These are phyloP conservation scores for Gloeopeniophorella convolvens DNA, from an alignment of 768 basidiomycete genomes.

Conservation along the genomic window DNA sequence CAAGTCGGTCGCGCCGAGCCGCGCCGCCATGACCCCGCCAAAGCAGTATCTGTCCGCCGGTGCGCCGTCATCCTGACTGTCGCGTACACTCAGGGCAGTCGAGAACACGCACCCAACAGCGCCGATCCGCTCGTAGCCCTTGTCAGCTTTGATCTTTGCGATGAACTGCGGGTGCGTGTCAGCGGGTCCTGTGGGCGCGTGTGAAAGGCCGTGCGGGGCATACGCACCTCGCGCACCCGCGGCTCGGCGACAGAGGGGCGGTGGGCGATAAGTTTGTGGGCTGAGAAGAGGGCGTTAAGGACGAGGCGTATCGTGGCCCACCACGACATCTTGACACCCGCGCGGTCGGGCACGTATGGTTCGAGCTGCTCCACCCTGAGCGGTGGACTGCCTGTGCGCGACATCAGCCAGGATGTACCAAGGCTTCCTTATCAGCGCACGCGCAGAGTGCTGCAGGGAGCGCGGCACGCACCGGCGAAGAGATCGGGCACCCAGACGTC, in stretches of 20 bases:
- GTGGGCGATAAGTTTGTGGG: conserved; percentile 20
- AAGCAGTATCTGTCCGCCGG: conserved; percentile 32
- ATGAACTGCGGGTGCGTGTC: conserved; percentile 29
- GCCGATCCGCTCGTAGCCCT: conserved; percentile 36
- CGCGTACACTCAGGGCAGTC: no score
- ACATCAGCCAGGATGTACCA: background rate
- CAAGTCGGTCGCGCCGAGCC: conserved; percentile 27
- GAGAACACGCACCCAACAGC: conserved; percentile 33
- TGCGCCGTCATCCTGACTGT: background rate
- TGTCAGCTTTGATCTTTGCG: conserved; percentile 31
- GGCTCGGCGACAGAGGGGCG: conserved; percentile 27
- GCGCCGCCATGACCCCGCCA: conserved; percentile 29
- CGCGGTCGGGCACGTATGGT: conserved; percentile 27
- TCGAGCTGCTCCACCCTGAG: conserved; percentile 25
- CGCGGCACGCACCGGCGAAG: conserved; percentile 39
- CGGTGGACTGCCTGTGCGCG: conserved; percentile 26
- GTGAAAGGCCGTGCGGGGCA: background rate
- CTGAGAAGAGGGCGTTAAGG: conserved; percentile 20
- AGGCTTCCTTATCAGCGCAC: no score
- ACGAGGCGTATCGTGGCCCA: conserved; percentile 21
- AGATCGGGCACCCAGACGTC: conserved; percentile 63
- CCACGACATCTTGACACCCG: conserved; percentile 22
- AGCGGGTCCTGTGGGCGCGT: background rate
- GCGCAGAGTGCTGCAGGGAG: background rate
- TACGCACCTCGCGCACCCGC: conserved; percentile 24